These are phyloP conservation scores for Gossypium australe DNA, from an alignment of 345 rosid genomes.

Conservation along the genomic window DNA sequence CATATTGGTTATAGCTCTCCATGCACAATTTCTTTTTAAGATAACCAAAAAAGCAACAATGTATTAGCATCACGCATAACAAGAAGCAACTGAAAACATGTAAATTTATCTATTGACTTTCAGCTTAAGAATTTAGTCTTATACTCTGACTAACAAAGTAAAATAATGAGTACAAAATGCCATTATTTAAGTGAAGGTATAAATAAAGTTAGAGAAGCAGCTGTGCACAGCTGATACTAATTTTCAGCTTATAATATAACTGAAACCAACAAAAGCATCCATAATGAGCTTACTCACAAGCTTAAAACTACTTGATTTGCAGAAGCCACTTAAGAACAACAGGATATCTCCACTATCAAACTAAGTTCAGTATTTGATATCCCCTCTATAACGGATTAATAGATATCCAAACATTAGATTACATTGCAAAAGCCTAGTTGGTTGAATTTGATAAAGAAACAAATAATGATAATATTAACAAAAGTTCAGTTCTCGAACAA, in stretches of 20 bases:
- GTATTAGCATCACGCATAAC: neutral
- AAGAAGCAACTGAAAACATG: neutral
- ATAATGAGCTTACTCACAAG: neutral
- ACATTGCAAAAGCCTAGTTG: constrained; percentile 1
- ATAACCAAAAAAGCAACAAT: neutral
- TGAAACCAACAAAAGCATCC: constrained; percentile 1
- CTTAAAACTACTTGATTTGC: neutral
- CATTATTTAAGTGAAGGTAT: neutral
- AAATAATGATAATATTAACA: too few relatives aligned
- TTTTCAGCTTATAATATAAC: neutral
- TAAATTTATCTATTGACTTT: neutral
- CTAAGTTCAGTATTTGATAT: too few relatives aligned
- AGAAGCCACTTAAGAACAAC: neutral
- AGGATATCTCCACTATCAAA: too few relatives aligned
- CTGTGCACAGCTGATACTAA: neutral
- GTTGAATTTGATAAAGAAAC: neutral
- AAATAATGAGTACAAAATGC: neutral
- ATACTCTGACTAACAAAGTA: neutral
- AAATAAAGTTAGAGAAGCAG: neutral
- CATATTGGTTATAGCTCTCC: constrained; percentile 1
- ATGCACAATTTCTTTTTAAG: too few relatives aligned
- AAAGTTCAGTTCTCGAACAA: neutral
- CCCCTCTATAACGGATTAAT: too few relatives aligned
- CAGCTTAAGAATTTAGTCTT: neutral
- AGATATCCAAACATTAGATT: neutral